Evolutionary conservation across 2,329 filamentous ascomycete species (phyloP), one percentile per base, ranked within the genome.

Genomic region (Calonectria hongkongensis): DNA sequence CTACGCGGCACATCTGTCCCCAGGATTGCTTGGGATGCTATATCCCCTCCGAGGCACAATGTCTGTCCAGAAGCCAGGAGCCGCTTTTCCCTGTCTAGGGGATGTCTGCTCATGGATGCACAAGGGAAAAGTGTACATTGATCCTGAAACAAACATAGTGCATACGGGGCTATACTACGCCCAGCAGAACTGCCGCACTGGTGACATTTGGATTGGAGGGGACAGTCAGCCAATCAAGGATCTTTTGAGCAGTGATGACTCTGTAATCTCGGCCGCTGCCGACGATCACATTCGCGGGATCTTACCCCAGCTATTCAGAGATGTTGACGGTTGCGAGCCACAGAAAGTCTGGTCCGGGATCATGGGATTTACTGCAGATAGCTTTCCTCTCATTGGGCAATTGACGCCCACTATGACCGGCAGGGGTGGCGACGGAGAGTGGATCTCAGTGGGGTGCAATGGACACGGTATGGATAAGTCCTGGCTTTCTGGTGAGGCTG

Each of bases 381-480:
- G 77, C 13, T 76, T 88, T 6, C 88, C 89, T 0, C 83, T 89
- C 16, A 86, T 89, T 1, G 89, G 88, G 0, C 78, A 80, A 8
- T 76, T 89, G 4, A 71, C 86, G 0, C 82, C 80, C 0, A 76
- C 21, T 6, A 21, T 72, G 0, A 80, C 77, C 0, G 66, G 63
- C 6, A 66, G 79, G n/a, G 56, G 47, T 5, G 72, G 66, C 2
- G 68, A 43, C 1, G 74, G 79, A 0, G 84, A 89, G 75, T 90
- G 87, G 87, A 84, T 89, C 10, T 81, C 85, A 2, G 87, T 86
- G 0, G 88, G 86, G 0, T 89, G 86, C 74, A 84, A 81, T 48
- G 88, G 88, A 13, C 86, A 88, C 10, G 88, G 88, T 3, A 89
- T 89, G 87, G 85, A 85, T 2, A 86, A 85, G 77, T 86, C 86